A percentile compares a stretch with the other conserved stretches of the same genome.
Conservation (phyloP, 495 filamentous ascomycete genomes). For the Cercophora newfieldiana region DNA sequence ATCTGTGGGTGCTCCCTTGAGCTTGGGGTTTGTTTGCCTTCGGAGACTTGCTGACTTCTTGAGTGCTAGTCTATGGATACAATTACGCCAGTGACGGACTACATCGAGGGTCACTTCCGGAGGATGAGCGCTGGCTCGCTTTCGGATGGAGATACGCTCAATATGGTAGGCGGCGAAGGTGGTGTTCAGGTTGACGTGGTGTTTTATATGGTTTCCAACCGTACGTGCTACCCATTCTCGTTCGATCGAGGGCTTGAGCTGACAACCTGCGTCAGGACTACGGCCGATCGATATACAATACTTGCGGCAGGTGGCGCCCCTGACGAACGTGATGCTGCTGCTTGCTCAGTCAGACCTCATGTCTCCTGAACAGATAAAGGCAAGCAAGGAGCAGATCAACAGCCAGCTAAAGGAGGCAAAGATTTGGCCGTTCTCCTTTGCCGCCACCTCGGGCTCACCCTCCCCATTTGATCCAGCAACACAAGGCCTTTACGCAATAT, state of each 20-base stretch:
- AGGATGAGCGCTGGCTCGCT: slow-evolving; percentile 62
- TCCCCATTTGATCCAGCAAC: slow-evolving; percentile 28
- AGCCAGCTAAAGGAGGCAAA: slow-evolving; percentile 59
- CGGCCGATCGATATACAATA: slow-evolving; percentile 74
- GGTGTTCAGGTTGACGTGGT: slow-evolving; percentile 88
- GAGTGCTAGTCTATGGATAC: slow-evolving; percentile 58
- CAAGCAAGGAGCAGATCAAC: slow-evolving; percentile 62
- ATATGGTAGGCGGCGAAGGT: slow-evolving; percentile 79
- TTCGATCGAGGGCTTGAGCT: background rate
- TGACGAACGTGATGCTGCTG: slow-evolving; percentile 86
- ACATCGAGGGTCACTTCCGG: slow-evolving; percentile 72
- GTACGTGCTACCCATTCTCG: slow-evolving; percentile 27
- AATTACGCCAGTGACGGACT: slow-evolving; percentile 68
- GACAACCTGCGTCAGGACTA: slow-evolving; percentile 51
- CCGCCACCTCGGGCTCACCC: slow-evolving; percentile 29
- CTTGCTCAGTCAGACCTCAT: slow-evolving; percentile 77
- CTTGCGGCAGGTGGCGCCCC: slow-evolving; percentile 68
- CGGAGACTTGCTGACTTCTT: background rate
- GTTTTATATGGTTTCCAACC: slow-evolving; percentile 67
- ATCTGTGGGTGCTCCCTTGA: slow-evolving; percentile 57
- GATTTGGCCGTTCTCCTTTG: slow-evolving; percentile 71
- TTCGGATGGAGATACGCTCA: slow-evolving; percentile 72
- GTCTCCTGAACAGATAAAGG: slow-evolving; percentile 56
- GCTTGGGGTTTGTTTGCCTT: background rate
- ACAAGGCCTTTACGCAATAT: slow-evolving; percentile 71